phyloP scores from a whole-genome alignment of 225 moss, liverwort and hornwort species.

The Physcomitrium patens region DNA sequence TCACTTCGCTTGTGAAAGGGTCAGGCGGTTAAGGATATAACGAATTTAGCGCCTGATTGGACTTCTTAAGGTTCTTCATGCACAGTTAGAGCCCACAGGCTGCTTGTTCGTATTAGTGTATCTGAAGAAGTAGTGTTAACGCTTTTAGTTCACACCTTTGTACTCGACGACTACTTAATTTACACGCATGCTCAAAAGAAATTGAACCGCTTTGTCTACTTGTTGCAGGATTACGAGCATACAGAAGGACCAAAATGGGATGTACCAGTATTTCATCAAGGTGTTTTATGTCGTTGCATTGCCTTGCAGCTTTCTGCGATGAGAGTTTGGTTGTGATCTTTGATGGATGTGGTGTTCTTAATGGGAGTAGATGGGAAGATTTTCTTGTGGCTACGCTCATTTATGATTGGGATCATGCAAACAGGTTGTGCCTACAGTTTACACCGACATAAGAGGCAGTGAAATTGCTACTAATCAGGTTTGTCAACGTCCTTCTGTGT shows the following conservation, averaged over 20 bases:
- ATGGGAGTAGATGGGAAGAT: neutral
- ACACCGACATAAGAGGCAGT: slow-evolving; percentile 78
- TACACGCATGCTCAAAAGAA: neutral
- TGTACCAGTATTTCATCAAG: slow-evolving; percentile 99
- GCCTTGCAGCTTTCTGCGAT: neutral
- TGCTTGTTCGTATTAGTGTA: too few relatives aligned
- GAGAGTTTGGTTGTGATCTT: neutral
- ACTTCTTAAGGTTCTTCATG: too few relatives aligned
- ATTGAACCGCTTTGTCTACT: neutral
- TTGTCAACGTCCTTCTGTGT: slow-evolving; percentile 10
- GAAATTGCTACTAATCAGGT: slow-evolving; percentile 97
- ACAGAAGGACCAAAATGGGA: slow-evolving; percentile 77
- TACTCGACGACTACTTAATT: neutral
- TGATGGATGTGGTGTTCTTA: slow-evolving; percentile 1
- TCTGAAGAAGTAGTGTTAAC: too few relatives aligned
- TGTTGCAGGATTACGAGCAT: slow-evolving; percentile 68
- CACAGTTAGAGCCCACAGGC: neutral
- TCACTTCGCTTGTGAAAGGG: neutral
- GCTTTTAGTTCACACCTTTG: neutral
- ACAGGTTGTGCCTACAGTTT: slow-evolving; percentile 94
- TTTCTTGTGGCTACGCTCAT: slow-evolving; percentile 15
- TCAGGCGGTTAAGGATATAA: neutral
- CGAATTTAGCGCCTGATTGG: too few relatives aligned
- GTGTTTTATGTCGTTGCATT: slow-evolving; percentile 36
- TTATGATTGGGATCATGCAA: neutral